Conservation (phyloP, 2,329 filamentous ascomycete species). For the Chrysoporthe cubensis region DNA sequence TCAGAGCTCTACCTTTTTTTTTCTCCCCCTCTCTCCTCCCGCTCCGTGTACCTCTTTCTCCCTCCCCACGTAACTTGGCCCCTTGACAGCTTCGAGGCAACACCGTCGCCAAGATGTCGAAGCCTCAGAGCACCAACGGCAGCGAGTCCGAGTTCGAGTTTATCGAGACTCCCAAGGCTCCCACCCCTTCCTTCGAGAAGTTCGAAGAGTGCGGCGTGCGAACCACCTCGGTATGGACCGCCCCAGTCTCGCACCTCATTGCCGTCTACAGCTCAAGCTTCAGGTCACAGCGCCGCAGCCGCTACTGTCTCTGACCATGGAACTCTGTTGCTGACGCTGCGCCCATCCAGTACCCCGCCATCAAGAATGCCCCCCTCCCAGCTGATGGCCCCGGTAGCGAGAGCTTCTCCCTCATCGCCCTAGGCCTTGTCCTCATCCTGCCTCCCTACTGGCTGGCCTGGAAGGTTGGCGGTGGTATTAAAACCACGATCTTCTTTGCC, state of each 20-base stretch:
- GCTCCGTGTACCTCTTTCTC: background rate
- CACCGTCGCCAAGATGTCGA: conserved; percentile 47
- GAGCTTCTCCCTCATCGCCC: conserved; percentile 81
- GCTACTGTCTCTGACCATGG: conserved; percentile 7
- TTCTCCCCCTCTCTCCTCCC: background rate
- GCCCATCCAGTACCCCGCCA: conserved; percentile 72
- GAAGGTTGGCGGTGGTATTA: conserved; percentile 81
- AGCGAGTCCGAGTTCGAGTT: conserved; percentile 66
- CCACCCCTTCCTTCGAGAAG: conserved; percentile 54
- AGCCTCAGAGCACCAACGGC: conserved; percentile 51
- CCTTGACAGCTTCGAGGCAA: conserved; percentile 16
- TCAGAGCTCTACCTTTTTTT: conserved; percentile 12
- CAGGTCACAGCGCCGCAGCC: conserved; percentile 1
- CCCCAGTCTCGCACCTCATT: background rate
- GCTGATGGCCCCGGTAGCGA: conserved; percentile 85
- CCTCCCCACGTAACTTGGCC: background rate
- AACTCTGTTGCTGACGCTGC: conserved; percentile 14
- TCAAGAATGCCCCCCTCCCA: conserved; percentile 92
- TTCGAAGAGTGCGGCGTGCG: conserved; percentile 58
- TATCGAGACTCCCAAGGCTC: conserved; percentile 59
- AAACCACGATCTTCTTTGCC: conserved; percentile 86
- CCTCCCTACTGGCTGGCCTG: conserved; percentile 82
- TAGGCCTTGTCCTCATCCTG: conserved; percentile 70
- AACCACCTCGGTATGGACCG: conserved; percentile 54
- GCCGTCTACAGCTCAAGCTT: background rate